These are phyloP conservation scores for Cylindrotheca fusiformis DNA, from an alignment of 108 stramenopile genomes.

Conservation along the genomic window DNA sequence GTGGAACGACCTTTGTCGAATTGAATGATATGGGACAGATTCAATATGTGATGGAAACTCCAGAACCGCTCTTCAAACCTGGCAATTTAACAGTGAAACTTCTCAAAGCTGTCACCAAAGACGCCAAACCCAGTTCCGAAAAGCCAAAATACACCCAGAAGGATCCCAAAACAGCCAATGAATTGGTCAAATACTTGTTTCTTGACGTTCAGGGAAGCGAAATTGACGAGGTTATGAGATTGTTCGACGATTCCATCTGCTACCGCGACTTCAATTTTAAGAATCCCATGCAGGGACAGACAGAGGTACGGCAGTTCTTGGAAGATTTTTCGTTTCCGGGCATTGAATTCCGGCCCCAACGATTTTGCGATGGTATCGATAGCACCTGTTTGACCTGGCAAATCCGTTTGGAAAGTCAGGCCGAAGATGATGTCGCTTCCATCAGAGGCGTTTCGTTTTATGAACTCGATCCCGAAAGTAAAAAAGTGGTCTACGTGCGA, in stretches of 20 bases:
- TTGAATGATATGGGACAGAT: conserved; percentile 66
- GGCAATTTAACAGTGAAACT: conserved; percentile 67
- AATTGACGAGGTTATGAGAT: conserved; percentile 59
- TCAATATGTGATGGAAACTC: conserved; percentile 67
- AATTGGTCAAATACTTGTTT: conserved; percentile 72
- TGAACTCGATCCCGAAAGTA: conserved; percentile 58
- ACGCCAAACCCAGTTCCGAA: conserved; percentile 37
- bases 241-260: conserved; percentile 57
- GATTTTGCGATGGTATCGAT: conserved; percentile 64
- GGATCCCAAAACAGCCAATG: conserved; percentile 50
- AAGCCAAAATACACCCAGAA: conserved; percentile 30
- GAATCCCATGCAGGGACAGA: conserved; percentile 45
- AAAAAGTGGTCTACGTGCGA: conserved; percentile 52
- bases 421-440: too few species aligned
- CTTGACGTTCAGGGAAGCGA: conserved; percentile 63
- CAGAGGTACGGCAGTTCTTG: conserved; percentile 59
- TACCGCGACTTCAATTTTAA: conserved; percentile 80
- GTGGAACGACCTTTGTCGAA: conserved; percentile 78
- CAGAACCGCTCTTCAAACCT: conserved; percentile 76
- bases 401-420: conserved; percentile 54
- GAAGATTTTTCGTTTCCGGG: conserved; percentile 80
- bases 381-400: conserved; percentile 82
- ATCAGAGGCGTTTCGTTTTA: conserved; percentile 82
- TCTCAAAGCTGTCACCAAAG: conserved; percentile 62
- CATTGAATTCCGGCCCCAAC: conserved; percentile 58